Evolutionary conservation across 2,329 filamentous ascomycete species (phyloP), one percentile per base, ranked within the genome.

Genomic region (Pestalotiopsis sp.): DNA sequence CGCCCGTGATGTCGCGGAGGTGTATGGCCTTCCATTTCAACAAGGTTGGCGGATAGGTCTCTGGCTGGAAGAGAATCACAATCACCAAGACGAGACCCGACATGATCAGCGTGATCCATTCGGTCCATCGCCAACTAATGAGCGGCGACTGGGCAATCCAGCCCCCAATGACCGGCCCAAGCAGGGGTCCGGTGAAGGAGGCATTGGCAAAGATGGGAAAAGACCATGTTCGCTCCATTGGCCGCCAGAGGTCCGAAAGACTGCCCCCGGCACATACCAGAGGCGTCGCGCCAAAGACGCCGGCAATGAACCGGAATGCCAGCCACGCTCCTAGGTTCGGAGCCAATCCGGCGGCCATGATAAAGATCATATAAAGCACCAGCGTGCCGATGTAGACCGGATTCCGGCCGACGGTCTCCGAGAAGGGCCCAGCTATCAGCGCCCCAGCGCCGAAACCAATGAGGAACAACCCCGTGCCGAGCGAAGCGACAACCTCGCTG

Each of bases 241-340:
- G 71, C 4, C 67, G 69, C 72, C 79, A 81, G 17, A 81, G 76
- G 70, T 85, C 84, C 0, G 81, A 77, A 12, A 85, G 77, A 0
- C 81, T 81, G 0, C 82, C 83, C 0, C 83, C 84, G 0, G 81
- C 79, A 25, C 79, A 79, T 1, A 81, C 82, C 0, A 85, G 74
- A 3, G 84, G 83, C 1, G 83, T 81, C 3, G 83, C 83, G 0
- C 83, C 84, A 17, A 81, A 82, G 36, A 84, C 79, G 0, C 84
- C 85, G 1, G 83, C 79, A 1, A 87, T 70, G 69, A 87, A 85
- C 0, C 85, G 81, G 68, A 87, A 87, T 1, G 76, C 78, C 49
- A 86, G 80, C 5, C 85, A 76, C 9, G 80, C 78, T 0, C 77
- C 78, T 7, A 85, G 76, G 68, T 82, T 84, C 0, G 81, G 82